Evolutionary conservation across 2,329 filamentous ascomycete species (phyloP), one percentile per base, ranked within the genome.

Genomic region (Fusarium papillatum): DNA sequence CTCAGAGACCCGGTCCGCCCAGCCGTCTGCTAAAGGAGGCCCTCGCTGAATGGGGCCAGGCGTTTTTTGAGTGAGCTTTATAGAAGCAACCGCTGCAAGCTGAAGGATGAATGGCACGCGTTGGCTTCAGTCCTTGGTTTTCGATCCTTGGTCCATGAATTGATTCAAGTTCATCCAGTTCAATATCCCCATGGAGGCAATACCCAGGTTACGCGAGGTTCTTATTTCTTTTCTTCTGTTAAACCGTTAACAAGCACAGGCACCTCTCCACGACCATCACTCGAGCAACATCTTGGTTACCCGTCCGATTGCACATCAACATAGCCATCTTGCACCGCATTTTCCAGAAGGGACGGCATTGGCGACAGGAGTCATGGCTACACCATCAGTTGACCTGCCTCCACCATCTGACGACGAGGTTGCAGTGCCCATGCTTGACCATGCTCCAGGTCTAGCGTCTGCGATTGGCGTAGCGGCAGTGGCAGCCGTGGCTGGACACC

Each of bases 391-490:
- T 66, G 79, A 79, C 64, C 50, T 79, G 41, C 75, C 74, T 31
- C 74, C 79, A 43, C 71, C 74, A 34, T 72, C 78, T 36, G 79
- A 80, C 53, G 79, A 81, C 50, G 78, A 80, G 39, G 68, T 72
- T 46, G 53, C 73, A 22, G 70, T 72, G 43, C 74, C 72, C 55
- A 76, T 80, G 61, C 73, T 81, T 26, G 75, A 80, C 26, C 76
- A 76, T 62, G 76, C 78, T 43, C 78, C 78, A 60, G 78, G 73
- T 17, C 65, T 81, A 31, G 79, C 79, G 19, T 78, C 78, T 39
- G 79, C 74, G 31, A 79, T 80, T 71, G 70, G 79, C 29, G 74
- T 70, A 66, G 79, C 78, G 55, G 78, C 79, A 46, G 78, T 71
- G 19, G 76, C 76, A 62, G 77, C 74, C 26, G 78, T 76, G 22